Percentiles rank a stretch among this genome's conserved stretches.
Evolutionary conservation across 2,329 filamentous ascomycete genomes (phyloP).

Genomic region (Pezicula carpinea): DNA sequence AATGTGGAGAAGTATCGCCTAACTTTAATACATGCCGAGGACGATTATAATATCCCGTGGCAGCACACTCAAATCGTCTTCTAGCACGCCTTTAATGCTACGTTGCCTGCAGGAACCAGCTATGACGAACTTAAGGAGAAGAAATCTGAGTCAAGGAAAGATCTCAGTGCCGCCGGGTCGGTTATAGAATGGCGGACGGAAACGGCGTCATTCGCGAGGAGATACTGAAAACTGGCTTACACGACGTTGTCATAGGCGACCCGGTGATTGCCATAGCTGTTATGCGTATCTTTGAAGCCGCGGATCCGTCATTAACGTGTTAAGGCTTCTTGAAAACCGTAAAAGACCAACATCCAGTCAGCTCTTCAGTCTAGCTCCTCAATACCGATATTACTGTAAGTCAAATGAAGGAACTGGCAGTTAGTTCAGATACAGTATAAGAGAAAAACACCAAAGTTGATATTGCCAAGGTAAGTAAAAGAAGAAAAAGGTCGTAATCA

Average conservation of each 20-base stretch:
- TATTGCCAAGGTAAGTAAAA: too few species aligned
- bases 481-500: too few species aligned
- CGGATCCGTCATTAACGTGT: conserved; percentile 7
- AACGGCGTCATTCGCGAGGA: conserved; percentile 47
- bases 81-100: conserved; percentile 51
- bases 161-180: conserved; percentile 45
- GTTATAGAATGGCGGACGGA: conserved; percentile 41
- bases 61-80: conserved; percentile 45
- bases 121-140: conserved; percentile 40
- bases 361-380: too few species aligned
- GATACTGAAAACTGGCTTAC: conserved; percentile 50
- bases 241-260: conserved; percentile 55
- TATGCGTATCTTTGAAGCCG: conserved; percentile 38
- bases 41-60: conserved; percentile 48
- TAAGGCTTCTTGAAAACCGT: too few species aligned
- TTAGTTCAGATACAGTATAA: too few species aligned
- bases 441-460: too few species aligned
- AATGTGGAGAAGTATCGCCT: conserved; percentile 35
- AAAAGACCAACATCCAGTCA: too few species aligned
- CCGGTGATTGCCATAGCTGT: conserved; percentile 48
- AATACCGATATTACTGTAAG: too few species aligned
- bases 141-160: conserved; percentile 34
- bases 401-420: too few species aligned
- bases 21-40: conserved; percentile 45
- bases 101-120: conserved; percentile 30